phyloP scores from a whole-genome alignment of 108 stramenopile genomes.

The Nitzschia sp. region DNA sequence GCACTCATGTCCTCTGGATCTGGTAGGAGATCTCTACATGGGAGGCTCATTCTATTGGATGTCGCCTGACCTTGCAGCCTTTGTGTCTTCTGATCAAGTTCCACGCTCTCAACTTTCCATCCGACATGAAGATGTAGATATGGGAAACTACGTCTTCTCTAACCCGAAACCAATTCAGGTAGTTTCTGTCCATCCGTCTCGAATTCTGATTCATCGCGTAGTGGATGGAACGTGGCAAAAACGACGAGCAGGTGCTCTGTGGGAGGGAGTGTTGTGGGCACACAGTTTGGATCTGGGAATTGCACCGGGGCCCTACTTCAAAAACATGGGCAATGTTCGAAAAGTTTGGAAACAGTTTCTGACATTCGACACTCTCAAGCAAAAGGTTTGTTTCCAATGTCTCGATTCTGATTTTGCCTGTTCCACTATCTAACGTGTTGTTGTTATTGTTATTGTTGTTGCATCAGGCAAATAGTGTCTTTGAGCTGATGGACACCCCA shows the following conservation, averaged over 20 bases:
- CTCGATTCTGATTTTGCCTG: no score
- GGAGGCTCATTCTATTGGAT: slow-evolving; percentile 34
- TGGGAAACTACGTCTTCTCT: slow-evolving; percentile 4
- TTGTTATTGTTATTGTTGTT: background rate
- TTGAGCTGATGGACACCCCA: slow-evolving; percentile 5
- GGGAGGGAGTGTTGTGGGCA: no score
- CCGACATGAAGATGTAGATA: background rate
- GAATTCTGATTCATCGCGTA: no score
- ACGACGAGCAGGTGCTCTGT: background rate
- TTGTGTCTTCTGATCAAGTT: slow-evolving; percentile 6
- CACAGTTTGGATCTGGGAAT: no score
- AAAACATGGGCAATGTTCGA: background rate
- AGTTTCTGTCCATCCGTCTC: no score
- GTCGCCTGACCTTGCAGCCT: slow-evolving; percentile 29
- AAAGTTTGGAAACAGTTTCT: slow-evolving; percentile 12
- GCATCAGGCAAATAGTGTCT: background rate
- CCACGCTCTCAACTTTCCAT: background rate
- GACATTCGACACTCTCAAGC: background rate
- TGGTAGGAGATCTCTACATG: slow-evolving; percentile 26
- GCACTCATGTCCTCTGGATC: slow-evolving; percentile 21
- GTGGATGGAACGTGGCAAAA: background rate
- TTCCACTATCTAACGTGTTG: background rate
- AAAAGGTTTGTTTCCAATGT: background rate
- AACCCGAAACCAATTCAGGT: background rate
- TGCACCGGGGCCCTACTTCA: slow-evolving; percentile 8